Conservation (phyloP, 2,329 filamentous ascomycete species). For the Penicillium freii region DNA sequence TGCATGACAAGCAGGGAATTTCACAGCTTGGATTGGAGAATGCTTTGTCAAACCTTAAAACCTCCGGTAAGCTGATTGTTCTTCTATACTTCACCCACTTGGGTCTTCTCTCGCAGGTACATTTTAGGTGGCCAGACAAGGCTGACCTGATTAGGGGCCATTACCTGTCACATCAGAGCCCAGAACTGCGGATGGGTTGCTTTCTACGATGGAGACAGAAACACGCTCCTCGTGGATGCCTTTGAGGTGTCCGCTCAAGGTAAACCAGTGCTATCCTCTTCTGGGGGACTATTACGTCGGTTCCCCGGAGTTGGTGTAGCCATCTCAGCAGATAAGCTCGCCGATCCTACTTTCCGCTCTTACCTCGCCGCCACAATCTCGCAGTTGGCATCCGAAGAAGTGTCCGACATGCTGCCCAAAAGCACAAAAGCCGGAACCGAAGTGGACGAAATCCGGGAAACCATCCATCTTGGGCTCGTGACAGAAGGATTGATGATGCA, state of each 20-base stretch:
- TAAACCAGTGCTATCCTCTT: neutral
- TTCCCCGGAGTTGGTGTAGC: neutral
- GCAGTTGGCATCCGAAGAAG: conserved; percentile 1
- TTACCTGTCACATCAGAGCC: neutral
- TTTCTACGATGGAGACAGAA: neutral
- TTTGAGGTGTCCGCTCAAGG: neutral
- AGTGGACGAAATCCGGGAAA: conserved; percentile 47
- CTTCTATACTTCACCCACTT: too few relatives aligned
- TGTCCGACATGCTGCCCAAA: conserved; percentile 32
- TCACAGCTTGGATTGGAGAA: neutral
- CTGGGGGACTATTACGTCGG: neutral
- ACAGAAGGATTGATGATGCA: conserved; percentile 51
- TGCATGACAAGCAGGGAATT: neutral
- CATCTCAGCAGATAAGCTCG: neutral
- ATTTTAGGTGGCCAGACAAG: too few relatives aligned
- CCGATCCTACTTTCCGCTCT: neutral
- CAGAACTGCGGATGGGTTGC: neutral
- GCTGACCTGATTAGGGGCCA: neutral
- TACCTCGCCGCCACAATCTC: neutral
- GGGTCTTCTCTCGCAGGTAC: too few relatives aligned
- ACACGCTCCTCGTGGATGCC: neutral
- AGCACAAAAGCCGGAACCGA: conserved; percentile 37
- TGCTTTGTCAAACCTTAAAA: neutral
- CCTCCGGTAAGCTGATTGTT: neutral
- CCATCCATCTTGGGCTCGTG: conserved; percentile 49